These are phyloP conservation scores for Pseudonitzschia pungens DNA, from an alignment of 108 stramenopile species.

Conservation along the genomic window DNA sequence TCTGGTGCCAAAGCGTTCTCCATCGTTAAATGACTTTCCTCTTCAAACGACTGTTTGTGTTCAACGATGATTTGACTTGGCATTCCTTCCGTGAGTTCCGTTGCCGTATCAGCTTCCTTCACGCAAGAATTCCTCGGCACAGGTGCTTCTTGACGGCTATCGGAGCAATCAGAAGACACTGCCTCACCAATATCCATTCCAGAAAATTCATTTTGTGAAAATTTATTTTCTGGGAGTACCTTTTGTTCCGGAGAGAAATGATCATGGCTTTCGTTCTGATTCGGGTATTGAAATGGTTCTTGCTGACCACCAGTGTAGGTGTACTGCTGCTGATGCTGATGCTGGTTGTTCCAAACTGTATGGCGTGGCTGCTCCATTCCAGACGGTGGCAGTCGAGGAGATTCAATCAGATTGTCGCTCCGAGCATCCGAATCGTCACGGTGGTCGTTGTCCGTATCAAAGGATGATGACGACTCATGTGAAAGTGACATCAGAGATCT, in stretches of 20 bases:
- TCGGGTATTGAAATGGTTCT: no score
- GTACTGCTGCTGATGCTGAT: constrained; percentile 11
- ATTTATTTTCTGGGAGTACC: no score
- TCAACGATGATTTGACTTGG: constrained; percentile 17
- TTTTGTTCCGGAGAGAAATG: no score
- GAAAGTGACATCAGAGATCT: constrained; percentile 23
- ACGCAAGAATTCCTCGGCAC: background rate
- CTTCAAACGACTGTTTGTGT: background rate
- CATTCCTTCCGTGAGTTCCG: background rate
- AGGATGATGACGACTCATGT: constrained; percentile 6
- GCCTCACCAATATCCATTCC: no score
- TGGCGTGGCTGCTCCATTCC: background rate
- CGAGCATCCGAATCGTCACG: background rate
- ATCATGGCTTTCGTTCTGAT: no score
- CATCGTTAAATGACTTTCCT: background rate
- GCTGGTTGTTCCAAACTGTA: background rate
- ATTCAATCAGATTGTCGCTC: background rate
- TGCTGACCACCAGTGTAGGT: no score
- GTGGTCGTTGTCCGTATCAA: background rate
- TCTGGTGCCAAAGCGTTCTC: background rate
- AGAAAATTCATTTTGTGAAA: no score
- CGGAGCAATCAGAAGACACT: no score
- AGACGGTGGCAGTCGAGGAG: background rate
- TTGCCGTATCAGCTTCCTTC: background rate
- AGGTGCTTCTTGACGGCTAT: background rate